Evolutionary conservation across 257 asterid species (phyloP).

Genomic region (Solanum rostratum): DNA sequence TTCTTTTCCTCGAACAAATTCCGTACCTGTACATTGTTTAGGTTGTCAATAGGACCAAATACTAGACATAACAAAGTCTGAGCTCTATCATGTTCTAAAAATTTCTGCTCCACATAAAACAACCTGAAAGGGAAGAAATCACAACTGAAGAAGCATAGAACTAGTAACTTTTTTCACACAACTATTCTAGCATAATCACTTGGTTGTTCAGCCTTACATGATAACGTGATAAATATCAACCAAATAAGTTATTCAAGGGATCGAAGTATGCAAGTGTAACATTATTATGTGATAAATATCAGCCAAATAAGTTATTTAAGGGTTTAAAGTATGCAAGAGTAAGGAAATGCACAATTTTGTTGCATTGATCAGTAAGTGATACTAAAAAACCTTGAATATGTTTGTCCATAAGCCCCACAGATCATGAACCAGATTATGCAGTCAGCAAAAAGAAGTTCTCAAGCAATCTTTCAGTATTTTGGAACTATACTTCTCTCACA

Average conservation of each 20-base stretch:
- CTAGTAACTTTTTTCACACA: not conserved
- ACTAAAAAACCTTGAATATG: not conserved
- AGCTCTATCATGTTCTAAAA: not conserved
- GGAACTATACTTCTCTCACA: not conserved
- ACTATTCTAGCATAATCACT: not conserved
- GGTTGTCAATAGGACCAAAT: not conserved
- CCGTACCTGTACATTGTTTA: constrained; percentile 37
- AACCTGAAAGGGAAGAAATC: not conserved
- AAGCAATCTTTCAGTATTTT: not conserved
- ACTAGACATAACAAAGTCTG: not conserved
- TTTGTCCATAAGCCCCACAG: not conserved
- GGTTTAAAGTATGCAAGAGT: not conserved
- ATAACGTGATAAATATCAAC: not conserved
- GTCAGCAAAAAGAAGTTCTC: not conserved
- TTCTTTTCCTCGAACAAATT: constrained; percentile 45
- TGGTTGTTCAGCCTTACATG: not conserved
- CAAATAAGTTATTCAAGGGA: not conserved
- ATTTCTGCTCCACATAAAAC: not conserved
- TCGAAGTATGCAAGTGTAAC: not conserved
- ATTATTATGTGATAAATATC: not conserved
- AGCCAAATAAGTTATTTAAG: not conserved
- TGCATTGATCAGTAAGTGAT: not conserved
- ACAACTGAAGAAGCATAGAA: not conserved
- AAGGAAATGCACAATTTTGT: not conserved
- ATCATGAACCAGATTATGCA: not conserved